Evolutionary conservation across 2,329 filamentous ascomycete genomes (phyloP).

Genomic region (Colletotrichum sp.): DNA sequence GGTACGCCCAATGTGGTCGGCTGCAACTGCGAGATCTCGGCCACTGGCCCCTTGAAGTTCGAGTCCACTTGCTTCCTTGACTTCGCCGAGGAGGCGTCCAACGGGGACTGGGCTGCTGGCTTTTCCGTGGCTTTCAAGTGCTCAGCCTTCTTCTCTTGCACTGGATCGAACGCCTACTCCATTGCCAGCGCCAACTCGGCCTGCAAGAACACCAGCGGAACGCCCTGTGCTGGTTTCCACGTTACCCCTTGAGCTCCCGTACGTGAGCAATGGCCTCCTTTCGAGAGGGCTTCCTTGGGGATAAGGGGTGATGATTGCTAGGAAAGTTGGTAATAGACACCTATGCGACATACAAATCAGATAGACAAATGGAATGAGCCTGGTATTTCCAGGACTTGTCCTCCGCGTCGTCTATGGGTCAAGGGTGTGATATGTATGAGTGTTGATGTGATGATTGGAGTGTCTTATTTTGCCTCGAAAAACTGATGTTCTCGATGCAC

Average conservation of each 20-base stretch:
- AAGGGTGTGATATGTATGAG: not conserved
- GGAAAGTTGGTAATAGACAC: fast-evolving
- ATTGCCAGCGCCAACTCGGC: not conserved
- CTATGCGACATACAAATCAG: fast-evolving
- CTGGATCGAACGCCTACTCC: not conserved
- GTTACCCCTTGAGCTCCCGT: not conserved
- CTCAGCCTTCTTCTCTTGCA: not conserved
- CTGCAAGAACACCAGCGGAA: not conserved
- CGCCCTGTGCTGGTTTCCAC: not conserved
- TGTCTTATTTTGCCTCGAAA: fast-evolving
- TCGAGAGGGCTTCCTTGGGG: fast-evolving
- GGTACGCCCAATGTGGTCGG: not conserved
- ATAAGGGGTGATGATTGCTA: fast-evolving
- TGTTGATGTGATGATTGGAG: not conserved
- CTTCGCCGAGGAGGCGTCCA: not conserved
- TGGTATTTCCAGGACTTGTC: fast-evolving
- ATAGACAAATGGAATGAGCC: not conserved
- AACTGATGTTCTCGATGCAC: not conserved
- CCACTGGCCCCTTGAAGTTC: not conserved
- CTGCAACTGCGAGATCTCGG: not conserved
- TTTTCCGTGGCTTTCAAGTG: not conserved
- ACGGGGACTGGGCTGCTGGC: not conserved
- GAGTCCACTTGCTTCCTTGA: not conserved
- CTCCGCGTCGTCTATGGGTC: not conserved
- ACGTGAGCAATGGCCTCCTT: not conserved